These are phyloP conservation scores for Fusarium kyushuense DNA, from an alignment of 2,329 filamentous ascomycete genomes.

Conservation along the genomic window DNA sequence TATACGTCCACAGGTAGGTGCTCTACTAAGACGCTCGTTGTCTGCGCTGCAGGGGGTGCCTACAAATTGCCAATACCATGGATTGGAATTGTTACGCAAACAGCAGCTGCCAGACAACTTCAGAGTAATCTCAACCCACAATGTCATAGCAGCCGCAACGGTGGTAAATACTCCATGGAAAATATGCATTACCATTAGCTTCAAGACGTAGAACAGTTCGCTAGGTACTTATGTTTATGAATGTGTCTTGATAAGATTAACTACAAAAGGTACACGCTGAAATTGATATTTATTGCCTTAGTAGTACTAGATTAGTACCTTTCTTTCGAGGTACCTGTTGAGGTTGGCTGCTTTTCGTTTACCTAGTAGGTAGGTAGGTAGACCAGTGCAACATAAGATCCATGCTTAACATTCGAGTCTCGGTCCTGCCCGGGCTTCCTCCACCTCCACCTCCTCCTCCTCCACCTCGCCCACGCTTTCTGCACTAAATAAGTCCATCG, in stretches of 20 bases:
- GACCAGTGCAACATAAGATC: not conserved
- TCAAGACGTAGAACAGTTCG: not conserved
- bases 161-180: too few relatives aligned
- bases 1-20: too few relatives aligned
- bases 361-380: too few relatives aligned
- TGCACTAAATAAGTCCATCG: constrained; percentile 34
- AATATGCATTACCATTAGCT: too few relatives aligned
- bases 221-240: not conserved
- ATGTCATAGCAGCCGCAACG: too few relatives aligned
- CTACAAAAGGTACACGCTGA: not conserved
- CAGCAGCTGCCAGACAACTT: not conserved
- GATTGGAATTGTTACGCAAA: constrained; percentile 5
- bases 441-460: constrained; percentile 45
- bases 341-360: not conserved
- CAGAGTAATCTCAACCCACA: constrained; percentile 1
- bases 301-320: too few relatives aligned
- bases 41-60: not conserved
- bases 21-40: too few relatives aligned
- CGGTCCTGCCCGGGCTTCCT: constrained; percentile 31
- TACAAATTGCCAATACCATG: not conserved
- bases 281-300: not conserved
- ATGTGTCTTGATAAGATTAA: not conserved
- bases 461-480: constrained; percentile 1
- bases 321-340: not conserved
- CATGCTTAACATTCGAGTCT: constrained; percentile 33